These are phyloP conservation scores for Globisporangium splendens DNA, from an alignment of 352 stramenopile genomes.

Conservation along the genomic window DNA sequence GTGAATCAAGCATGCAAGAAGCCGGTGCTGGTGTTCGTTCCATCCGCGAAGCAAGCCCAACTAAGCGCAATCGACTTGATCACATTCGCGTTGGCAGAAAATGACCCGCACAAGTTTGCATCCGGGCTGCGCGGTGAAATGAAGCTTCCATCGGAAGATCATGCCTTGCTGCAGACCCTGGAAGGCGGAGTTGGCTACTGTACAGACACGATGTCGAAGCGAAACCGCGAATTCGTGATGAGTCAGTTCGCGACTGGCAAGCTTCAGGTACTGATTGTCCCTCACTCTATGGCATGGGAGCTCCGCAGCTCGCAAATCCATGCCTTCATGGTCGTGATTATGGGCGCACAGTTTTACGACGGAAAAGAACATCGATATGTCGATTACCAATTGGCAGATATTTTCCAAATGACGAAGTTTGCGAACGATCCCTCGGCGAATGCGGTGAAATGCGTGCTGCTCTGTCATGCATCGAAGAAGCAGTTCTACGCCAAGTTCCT, in stretches of 20 bases:
- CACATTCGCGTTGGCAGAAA: constrained; percentile 92
- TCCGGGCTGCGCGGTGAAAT: constrained; percentile 24
- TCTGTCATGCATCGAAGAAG: constrained; percentile 98
- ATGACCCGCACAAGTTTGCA: constrained; percentile 70
- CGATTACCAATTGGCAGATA: constrained; percentile 96
- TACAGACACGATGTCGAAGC: constrained; percentile 90
- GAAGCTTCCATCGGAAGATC: constrained; percentile 76
- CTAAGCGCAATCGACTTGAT: constrained; percentile 99
- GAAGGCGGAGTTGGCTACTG: constrained; percentile 95
- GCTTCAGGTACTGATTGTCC: constrained; percentile 93
- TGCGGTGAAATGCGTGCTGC: constrained; percentile 92
- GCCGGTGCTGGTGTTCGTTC: constrained; percentile 95
- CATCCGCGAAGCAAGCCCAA: constrained; percentile 97
- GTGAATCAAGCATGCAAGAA: constrained; percentile 84
- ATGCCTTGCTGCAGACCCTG: constrained; percentile 92
- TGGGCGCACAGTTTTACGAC: constrained; percentile 98
- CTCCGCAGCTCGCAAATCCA: constrained; percentile 61
- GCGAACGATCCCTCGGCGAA: constrained; percentile 47
- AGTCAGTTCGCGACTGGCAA: constrained; percentile 83
- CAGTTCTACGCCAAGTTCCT: constrained; percentile 98
- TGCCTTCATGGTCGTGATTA: constrained; percentile 95
- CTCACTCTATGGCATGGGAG: constrained; percentile 93
- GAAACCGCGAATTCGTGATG: constrained; percentile 90
- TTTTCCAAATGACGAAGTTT: constrained; percentile 98
- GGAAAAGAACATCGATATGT: constrained; percentile 94